A percentile compares a stretch with the other conserved stretches of the same genome.
phyloP scores from a whole-genome alignment of 2,329 filamentous ascomycete genomes.

The Aciculosporium take region DNA sequence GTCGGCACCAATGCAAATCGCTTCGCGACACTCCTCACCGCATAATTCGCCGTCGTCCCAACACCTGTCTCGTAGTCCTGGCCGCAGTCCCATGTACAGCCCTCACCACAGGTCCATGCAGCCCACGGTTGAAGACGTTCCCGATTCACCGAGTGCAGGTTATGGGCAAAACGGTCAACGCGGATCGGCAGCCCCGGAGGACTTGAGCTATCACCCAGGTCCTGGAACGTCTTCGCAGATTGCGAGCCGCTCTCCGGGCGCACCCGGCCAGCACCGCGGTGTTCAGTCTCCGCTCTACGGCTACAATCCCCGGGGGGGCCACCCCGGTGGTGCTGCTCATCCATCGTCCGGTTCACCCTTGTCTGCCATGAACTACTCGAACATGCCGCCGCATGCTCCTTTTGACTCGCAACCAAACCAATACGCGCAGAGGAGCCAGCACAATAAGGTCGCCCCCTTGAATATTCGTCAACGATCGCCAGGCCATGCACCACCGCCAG shows the following conservation, averaged over 20 bases:
- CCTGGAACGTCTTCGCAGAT: slow-evolving; percentile 31
- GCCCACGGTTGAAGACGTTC: slow-evolving; percentile 49
- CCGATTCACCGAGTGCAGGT: slow-evolving; percentile 32
- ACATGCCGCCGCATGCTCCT: slow-evolving; percentile 14
- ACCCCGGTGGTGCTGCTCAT: slow-evolving; percentile 10
- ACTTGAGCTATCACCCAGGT: slow-evolving; percentile 24
- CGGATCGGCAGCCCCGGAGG: slow-evolving; percentile 17
- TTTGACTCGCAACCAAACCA: slow-evolving; percentile 19
- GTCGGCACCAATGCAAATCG: slow-evolving; percentile 17
- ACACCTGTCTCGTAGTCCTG: slow-evolving; percentile 37
- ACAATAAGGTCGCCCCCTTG: slow-evolving; percentile 21
- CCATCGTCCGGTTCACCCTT: slow-evolving; percentile 17
- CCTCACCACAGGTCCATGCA: slow-evolving; percentile 39
- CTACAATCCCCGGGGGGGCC: slow-evolving; percentile 11
- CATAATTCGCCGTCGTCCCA: slow-evolving; percentile 26
- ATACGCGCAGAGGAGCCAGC: slow-evolving; percentile 17
- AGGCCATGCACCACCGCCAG: slow-evolving; percentile 28
- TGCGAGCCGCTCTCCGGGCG: slow-evolving; percentile 20
- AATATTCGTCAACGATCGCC: slow-evolving; percentile 17
- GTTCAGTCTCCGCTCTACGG: slow-evolving; percentile 11
- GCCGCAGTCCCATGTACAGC: slow-evolving; percentile 31
- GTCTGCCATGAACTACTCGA: slow-evolving; percentile 21
- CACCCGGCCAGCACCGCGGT: slow-evolving; percentile 15
- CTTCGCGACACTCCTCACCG: slow-evolving; percentile 14
- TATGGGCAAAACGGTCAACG: slow-evolving; percentile 13